Base-by-base conservation (phyloP, 495 filamentous ascomycete genomes). In the Hypomontagnella monticulosa region DNA sequence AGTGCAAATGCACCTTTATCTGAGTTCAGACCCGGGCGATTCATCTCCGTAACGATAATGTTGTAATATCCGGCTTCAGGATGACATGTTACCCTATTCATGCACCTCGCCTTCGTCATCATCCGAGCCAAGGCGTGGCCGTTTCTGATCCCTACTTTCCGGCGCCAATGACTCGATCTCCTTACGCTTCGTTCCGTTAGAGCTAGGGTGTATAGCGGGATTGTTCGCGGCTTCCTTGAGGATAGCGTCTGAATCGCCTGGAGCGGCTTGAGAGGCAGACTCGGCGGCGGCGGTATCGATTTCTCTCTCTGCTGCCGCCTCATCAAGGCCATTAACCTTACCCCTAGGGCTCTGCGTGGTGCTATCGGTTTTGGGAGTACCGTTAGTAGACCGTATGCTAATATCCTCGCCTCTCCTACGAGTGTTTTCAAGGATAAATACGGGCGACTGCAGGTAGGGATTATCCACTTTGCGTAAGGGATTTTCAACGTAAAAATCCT, bases 401-500 rank as follows among this genome's bases (percentile, higher is more conserved):
- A 73, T 62, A 18, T 76, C 76, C 57, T 82, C 80, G 30, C 77
- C 73, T 51, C 77, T 67, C 46, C 81, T 68, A 60, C 82, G 66
- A 37, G 84, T 80, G 64, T 65, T 81, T 32, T 81, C 80, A 16
- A 83, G 73, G 23, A 60, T 72, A 63, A 83, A 83, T 33, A 72
- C 70, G 18, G 81, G 80, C 19, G 78, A 82, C 30, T 74, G 71
- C 20, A 75, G 75, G 6, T 78, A 67, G n/a, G 73, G 75, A 44
- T 73, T 61, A 38, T 82, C 73, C 47, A 72, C 69, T 67, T 80
- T 81, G 58, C 72, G 73, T 27, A 83, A 76, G 46, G 89, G 88
- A 72, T 86, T 88, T 65, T 86, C 85, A 62, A 89, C 83, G 75
- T 93, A 97, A 50, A 92, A 85, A 33, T 89, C 83, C n/a, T 83